Base-by-base conservation (phyloP, 306 rosid genomes). In the Casuarina cunninghamiana region DNA sequence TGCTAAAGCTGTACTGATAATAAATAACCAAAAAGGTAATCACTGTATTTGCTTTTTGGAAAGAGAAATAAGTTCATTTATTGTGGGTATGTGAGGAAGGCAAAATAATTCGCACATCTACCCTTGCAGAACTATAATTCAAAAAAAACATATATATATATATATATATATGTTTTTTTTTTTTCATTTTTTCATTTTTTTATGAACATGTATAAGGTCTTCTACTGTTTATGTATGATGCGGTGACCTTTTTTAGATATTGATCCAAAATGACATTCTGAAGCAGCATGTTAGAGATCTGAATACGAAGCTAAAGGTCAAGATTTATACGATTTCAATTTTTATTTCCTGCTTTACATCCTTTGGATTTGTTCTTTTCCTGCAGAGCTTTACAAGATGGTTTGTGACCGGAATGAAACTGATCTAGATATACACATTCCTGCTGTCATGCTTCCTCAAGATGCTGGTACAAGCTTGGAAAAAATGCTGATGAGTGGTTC, bases 381-480 rank as follows among this genome's bases (percentile, higher is more conserved):
- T 79, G 81, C 93, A 96, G 98, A 91, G 79, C 98, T 96, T 72
- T 96, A 91, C 84, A 93, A 93, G 98, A 96, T 96, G 99, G 97
- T 96, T 48, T 96, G 99, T 75, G 96, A 88, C 54, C 86, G 89
- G 10, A 89, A 90, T 76, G 98, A 96, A 89, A 88, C 90, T 54
- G 93, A 87, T 84, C 80, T 91, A 19, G 87, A 87, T 84, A 93
- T 96, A 79, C 87, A 78, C 86, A 96, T 96, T 84, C 96, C 98
- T 50, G 90, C 93, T 50, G 93, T 96, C 80, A 93, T 96, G 90
- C 93, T 96, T 73, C 99, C 99, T 46, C 93, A 32, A 42, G 97
- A 90, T 84, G 97, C 98, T 63, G 98, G 99, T 71, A 55, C 81
- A 68, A 96, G 87, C 78, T 89, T 96, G 88, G 93, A 87, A 86